Evolutionary conservation across 345 rosid genomes (phyloP).

Genomic region (Gossypium australe): DNA sequence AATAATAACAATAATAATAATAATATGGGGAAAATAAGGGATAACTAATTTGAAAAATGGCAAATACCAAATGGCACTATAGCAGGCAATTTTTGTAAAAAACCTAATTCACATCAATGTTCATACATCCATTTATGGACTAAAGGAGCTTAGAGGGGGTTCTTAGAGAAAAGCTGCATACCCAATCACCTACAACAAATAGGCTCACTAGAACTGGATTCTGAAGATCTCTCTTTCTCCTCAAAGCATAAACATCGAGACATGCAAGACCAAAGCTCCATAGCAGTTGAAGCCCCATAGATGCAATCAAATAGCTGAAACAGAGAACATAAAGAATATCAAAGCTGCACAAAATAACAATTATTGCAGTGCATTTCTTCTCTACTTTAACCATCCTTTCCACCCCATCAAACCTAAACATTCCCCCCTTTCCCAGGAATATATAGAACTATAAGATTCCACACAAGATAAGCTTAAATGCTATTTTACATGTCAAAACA

Average conservation of each 20-base stretch:
- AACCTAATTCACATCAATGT: not conserved
- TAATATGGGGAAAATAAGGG: not conserved
- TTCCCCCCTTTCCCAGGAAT: not conserved
- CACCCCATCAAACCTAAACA: not conserved
- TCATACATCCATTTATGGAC: not conserved
- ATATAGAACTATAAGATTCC: not conserved
- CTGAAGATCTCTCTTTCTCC: conserved; percentile 71
- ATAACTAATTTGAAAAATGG: conserved; percentile 4
- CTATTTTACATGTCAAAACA: not conserved
- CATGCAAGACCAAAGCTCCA: conserved; percentile 98
- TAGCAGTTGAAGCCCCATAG: conserved; percentile 85
- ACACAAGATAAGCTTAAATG: not conserved
- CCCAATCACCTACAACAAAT: conserved; percentile 94
- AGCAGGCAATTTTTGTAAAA: not conserved
- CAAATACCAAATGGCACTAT: not conserved
- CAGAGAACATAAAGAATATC: conserved; percentile 17
- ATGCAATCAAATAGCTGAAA: conserved; percentile 84
- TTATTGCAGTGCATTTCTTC: not conserved
- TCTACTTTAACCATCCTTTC: not conserved
- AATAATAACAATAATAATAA: not conserved
- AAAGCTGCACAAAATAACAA: conserved; percentile 6
- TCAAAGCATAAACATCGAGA: conserved; percentile 76
- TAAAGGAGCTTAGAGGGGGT: not conserved
- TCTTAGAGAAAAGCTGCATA: conserved; percentile 26
- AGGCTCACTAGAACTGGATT: conserved; percentile 85